These are phyloP conservation scores for Simplicillium sp. DNA, from an alignment of 2,329 filamentous ascomycete species.

Conservation along the genomic window DNA sequence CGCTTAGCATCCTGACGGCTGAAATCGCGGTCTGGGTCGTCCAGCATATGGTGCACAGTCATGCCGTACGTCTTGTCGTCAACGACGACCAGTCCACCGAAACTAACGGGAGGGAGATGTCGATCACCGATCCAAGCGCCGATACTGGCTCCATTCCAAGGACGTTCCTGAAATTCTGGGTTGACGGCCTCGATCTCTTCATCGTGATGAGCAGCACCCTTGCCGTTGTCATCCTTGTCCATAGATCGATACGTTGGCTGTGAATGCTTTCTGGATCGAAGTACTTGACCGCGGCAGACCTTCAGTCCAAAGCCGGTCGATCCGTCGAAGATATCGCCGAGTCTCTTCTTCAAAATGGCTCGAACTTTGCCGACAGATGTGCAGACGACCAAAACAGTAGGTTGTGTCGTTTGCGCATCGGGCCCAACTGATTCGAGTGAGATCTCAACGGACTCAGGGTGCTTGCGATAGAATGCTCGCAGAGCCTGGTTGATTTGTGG, in stretches of 20 bases:
- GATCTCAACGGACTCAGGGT: conserved; percentile 70
- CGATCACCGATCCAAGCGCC: conserved; percentile 79
- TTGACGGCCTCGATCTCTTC: conserved; percentile 45
- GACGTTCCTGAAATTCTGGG: conserved; percentile 67
- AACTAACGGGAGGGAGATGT: conserved; percentile 83
- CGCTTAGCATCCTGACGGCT: conserved; percentile 15
- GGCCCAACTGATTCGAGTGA: conserved; percentile 68
- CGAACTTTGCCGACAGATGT: conserved; percentile 66
- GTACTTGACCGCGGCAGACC: conserved; percentile 60
- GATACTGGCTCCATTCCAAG: conserved; percentile 82
- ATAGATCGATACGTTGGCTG: conserved; percentile 20
- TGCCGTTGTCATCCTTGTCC: conserved; percentile 23
- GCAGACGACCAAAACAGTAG: conserved; percentile 70
- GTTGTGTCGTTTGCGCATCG: conserved; percentile 52
- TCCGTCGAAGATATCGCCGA: conserved; percentile 56
- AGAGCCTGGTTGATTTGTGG: conserved; percentile 65
- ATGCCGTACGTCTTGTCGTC: conserved; percentile 83
- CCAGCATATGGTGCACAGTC: conserved; percentile 95
- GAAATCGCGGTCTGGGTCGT: conserved; percentile 49
- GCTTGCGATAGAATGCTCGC: conserved; percentile 60
- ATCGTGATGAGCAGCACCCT: conserved; percentile 19
- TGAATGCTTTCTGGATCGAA: conserved; percentile 45
- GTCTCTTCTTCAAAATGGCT: conserved; percentile 58
- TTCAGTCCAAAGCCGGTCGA: conserved; percentile 55
- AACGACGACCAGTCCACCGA: conserved; percentile 78